Evolutionary conservation across 768 basidiomycete species (phyloP).

Genomic region (Auricularia heimuer): DNA sequence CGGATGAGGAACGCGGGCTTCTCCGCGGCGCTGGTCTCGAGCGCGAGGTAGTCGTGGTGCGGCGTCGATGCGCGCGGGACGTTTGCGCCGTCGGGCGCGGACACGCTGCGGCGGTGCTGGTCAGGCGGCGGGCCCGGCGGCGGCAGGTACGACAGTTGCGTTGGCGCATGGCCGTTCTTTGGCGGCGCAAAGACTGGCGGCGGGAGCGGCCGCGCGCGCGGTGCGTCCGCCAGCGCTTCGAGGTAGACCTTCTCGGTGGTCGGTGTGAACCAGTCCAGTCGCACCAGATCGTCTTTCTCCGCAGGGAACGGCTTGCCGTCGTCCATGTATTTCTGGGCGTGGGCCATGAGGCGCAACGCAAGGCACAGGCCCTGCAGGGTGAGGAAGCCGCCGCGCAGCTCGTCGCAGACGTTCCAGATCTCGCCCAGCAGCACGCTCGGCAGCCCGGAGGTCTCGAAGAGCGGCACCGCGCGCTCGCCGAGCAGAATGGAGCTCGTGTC

Average conservation of each 20-base stretch:
- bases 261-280: not conserved
- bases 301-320: not conserved
- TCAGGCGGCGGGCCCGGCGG: not conserved
- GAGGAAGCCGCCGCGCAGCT: not conserved
- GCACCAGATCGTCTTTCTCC: not conserved
- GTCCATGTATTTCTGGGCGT: not conserved
- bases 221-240: not conserved
- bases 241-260: not conserved
- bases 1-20: not conserved
- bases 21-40: not conserved
- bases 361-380: not conserved
- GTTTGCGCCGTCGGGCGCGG: too few relatives aligned
- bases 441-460: not conserved
- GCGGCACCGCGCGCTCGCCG: not conserved
- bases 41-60: not conserved
- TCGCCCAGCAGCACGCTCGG: not conserved
- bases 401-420: constrained; percentile 1
- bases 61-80: not conserved
- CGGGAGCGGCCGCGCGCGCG: not conserved
- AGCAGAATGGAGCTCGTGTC: not conserved
- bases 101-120: too few relatives aligned
- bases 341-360: not conserved
- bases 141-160: not conserved
- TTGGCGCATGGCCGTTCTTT: not conserved
- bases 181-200: not conserved